Evolutionary conservation across 2,329 filamentous ascomycete genomes (phyloP).

Genomic region (Fusarium subglutinans): DNA sequence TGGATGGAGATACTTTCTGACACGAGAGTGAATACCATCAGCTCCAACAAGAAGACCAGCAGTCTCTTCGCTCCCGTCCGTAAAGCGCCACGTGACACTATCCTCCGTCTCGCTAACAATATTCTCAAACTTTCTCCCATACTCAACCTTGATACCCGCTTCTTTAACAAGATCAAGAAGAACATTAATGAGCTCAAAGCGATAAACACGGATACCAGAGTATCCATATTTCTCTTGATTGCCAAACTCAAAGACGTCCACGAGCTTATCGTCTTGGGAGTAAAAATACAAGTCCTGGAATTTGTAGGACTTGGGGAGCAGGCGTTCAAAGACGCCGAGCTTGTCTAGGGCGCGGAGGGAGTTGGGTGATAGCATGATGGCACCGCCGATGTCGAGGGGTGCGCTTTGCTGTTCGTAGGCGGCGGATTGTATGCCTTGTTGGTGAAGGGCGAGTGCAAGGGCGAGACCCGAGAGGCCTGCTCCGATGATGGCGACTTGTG

Average conservation of each 20-base stretch:
- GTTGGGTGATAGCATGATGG: constrained; percentile 68
- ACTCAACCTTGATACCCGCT: constrained; percentile 54
- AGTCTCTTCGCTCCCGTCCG: constrained; percentile 52
- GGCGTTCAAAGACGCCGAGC: constrained; percentile 57
- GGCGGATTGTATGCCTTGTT: constrained; percentile 57
- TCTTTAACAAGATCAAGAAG: constrained; percentile 54
- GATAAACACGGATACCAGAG: constrained; percentile 62
- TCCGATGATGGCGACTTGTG: constrained; percentile 45
- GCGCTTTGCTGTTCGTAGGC: constrained; percentile 61
- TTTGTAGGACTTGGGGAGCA: constrained; percentile 58
- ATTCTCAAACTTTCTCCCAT: constrained; percentile 57
- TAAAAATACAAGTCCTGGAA: constrained; percentile 61
- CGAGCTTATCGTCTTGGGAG: constrained; percentile 44
- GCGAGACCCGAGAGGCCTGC: constrained; percentile 59
- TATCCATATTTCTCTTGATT: constrained; percentile 60
- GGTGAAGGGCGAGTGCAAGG: constrained; percentile 63
- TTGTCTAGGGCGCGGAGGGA: constrained; percentile 63
- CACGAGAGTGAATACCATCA: constrained; percentile 68
- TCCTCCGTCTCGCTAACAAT: constrained; percentile 53
- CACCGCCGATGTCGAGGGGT: constrained; percentile 60
- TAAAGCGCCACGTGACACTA: constrained; percentile 57
- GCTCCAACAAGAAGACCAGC: constrained; percentile 63
- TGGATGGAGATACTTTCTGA: constrained; percentile 61
- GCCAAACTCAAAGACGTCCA: constrained; percentile 60
- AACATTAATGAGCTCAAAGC: constrained; percentile 60